Base-by-base conservation (phyloP, 768 basidiomycete genomes). In the Hericium rajendrae region DNA sequence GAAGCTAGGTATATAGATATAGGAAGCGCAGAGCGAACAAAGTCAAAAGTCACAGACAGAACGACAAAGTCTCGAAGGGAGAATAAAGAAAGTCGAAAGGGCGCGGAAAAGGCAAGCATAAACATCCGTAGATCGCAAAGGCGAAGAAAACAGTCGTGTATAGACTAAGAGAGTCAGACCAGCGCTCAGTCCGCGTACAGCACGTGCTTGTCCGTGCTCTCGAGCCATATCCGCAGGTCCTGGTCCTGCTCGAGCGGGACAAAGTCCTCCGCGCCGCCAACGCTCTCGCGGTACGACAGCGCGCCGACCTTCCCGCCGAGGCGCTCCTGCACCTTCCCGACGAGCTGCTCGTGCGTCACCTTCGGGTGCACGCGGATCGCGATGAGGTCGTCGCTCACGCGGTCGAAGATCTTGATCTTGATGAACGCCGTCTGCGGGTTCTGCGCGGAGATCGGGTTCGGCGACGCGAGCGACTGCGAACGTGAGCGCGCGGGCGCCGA, bases 371-470 rank as follows among this genome's bases (percentile, higher is more conserved):
- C 95, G 13, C 97, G 85, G 56, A 98, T 97, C 4, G 97, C 97
- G 61, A 98, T 93, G 55, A 98, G 75, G 70, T 99, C 97, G 67
- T 98, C 94, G 24, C 92, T 86, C 56, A 86, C 78, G 40, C 90
- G 83, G 72, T 97, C 91, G 69, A 97, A 97, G 48, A 99, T 92
- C 74, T 99, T 99, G 74, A 99, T 97, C 74, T 98, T 99, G 63
- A 98, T 80, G 72, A 94, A 98, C 22, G 94, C 89, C 13, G 85
- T 83, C 66, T 90, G 86, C 5, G 85, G 83, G 60, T 88, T 89
- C 48, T 79, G 80, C 16, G 85, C 82, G 52, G 89, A 91, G 64
- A 91, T 87, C 32, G 74, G 81, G 65, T 83, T 88, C 54, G 82
- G 65, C 32, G 67, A 69, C 3, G 79, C 78, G 20, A 72, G 74